Percentiles rank a stretch among this genome's conserved stretches.
phyloP scores from a whole-genome alignment of 108 stramenopile genomes.

The Phaeodactylum tricornutum region DNA sequence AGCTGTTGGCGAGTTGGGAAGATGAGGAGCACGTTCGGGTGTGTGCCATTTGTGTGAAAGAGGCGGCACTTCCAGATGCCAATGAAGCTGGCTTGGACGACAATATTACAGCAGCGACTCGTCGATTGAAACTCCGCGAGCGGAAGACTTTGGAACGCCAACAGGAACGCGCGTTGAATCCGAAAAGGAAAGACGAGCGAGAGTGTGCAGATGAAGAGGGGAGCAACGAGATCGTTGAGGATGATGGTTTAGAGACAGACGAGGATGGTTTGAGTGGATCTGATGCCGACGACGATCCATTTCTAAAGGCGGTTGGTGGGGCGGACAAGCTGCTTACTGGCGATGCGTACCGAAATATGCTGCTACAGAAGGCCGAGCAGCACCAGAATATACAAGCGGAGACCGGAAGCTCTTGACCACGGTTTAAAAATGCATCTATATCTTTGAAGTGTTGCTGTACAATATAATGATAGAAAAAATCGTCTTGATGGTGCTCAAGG shows the following conservation, averaged over 20 bases:
- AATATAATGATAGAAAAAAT: too few species aligned
- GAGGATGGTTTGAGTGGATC: slow-evolving; percentile 1
- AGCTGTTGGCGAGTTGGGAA: slow-evolving; percentile 23
- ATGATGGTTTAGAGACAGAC: slow-evolving; percentile 11
- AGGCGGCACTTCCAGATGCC: slow-evolving; percentile 59
- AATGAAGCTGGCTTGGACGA: slow-evolving; percentile 31
- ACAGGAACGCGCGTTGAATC: slow-evolving; percentile 16
- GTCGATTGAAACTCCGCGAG: slow-evolving; percentile 55
- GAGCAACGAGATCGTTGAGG: too few species aligned
- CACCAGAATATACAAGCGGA: background rate
- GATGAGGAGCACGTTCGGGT: slow-evolving; percentile 15
- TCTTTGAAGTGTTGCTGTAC: too few species aligned
- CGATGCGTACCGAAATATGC: slow-evolving; percentile 64
- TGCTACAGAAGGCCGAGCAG: slow-evolving; percentile 32
- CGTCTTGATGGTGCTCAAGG: too few species aligned
- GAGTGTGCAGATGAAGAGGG: slow-evolving; percentile 7
- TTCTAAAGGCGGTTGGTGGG: slow-evolving; percentile 71
- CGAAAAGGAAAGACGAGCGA: slow-evolving; percentile 10
- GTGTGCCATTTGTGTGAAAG: slow-evolving; percentile 68
- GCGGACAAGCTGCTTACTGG: slow-evolving; percentile 61
- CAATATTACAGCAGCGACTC: slow-evolving; percentile 13
- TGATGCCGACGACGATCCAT: slow-evolving; percentile 39
- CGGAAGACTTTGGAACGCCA: slow-evolving; percentile 47
- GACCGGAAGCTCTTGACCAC: too few species aligned
- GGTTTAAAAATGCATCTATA: too few species aligned